Base-by-base conservation (phyloP, 106 monocot species). In the Ottelia alismoides region DNA sequence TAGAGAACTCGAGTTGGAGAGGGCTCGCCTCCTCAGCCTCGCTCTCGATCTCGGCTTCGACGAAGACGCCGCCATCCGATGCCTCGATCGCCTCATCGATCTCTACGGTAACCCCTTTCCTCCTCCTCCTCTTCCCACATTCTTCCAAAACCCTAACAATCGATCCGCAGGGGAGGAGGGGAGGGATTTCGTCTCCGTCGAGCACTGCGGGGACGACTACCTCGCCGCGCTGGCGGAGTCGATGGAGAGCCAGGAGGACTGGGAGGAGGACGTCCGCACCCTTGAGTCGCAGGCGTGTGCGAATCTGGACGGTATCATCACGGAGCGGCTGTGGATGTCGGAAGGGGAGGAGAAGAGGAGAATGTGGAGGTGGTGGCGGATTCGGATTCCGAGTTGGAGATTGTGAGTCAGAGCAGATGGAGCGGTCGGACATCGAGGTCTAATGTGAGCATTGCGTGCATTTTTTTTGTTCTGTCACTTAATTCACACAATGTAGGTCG, bases 161-260 rank as follows among this genome's bases (percentile, higher is more conserved):
- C n/a, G n/a, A n/a, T n/a, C n/a, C 22, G 54, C 65, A 96, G 96
- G 96, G 32, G 73, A 76, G 51, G 96, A 88, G 43, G 96, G 88
- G 31, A 51, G 70, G 55, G 78, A 81, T 35, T 96, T 89, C 63
- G 60, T 96, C 55, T 89, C 88, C 0, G 81, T 96, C 53, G 94
- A 88, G 69, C 67, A 78, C 47, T 96, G 84, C 47, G 88, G 96
- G 24, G 76, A 89, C 58, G 88, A 89, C 60, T 96, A 76, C 64
- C 85, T 96, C 53, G 78, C 81, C 45, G 69, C 84, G 17, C 63
- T 96, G 65, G 85, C 74, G 16, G 96, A 96, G 22, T 65, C 85
- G 28, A 56, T 79, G 59, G 63, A 79, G 53, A 78, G 76, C 22
- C 70, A 45, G 55, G 94, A 96, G 68, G 96, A 96, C 20, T n/a